These are phyloP conservation scores for Stemphylium beticola DNA, from an alignment of 2,329 filamentous ascomycete genomes.

Conservation along the genomic window DNA sequence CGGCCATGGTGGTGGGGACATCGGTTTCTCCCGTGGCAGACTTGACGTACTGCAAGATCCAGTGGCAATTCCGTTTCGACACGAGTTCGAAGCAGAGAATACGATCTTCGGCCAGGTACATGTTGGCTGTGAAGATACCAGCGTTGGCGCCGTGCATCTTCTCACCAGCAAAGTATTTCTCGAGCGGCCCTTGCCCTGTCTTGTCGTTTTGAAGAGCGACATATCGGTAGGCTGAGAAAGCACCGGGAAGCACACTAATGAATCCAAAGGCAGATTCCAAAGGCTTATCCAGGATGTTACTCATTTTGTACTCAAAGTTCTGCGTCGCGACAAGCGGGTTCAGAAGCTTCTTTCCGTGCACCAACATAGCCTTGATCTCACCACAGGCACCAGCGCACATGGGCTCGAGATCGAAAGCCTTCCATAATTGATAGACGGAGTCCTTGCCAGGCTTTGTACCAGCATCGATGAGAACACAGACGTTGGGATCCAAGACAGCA, in stretches of 20 bases:
- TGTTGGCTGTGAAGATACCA: conserved; percentile 97
- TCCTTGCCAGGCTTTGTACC: conserved; percentile 93
- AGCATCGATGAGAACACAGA: conserved; percentile 94
- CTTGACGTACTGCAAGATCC: conserved; percentile 98
- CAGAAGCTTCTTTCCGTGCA: conserved; percentile 82
- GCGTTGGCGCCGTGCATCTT: conserved; percentile 93
- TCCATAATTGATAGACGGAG: conserved; percentile 98
- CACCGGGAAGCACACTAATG: conserved; percentile 94
- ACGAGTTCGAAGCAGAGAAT: conserved; percentile 99
- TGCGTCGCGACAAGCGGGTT: conserved; percentile 96
- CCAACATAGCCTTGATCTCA: conserved; percentile 98
- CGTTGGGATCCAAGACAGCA: conserved; percentile 88
- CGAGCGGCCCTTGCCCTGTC: conserved; percentile 86
- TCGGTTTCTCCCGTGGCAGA: conserved; percentile 96
- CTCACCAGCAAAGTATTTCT: conserved; percentile 97
- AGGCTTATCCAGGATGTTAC: conserved; percentile 97
- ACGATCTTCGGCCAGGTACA: conserved; percentile 98
- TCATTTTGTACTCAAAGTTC: conserved; percentile 99
- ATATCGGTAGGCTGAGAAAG: conserved; percentile 97
- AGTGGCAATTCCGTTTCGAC: conserved; percentile 94
- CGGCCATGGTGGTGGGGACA: conserved; percentile 90
- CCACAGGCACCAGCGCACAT: conserved; percentile 98
- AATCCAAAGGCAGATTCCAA: conserved; percentile 97
- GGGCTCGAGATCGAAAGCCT: conserved; percentile 95
- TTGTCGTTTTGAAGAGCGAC: conserved; percentile 96